Evolutionary conservation across 2,329 filamentous ascomycete species (phyloP).

Genomic region (Cadophora sp.): DNA sequence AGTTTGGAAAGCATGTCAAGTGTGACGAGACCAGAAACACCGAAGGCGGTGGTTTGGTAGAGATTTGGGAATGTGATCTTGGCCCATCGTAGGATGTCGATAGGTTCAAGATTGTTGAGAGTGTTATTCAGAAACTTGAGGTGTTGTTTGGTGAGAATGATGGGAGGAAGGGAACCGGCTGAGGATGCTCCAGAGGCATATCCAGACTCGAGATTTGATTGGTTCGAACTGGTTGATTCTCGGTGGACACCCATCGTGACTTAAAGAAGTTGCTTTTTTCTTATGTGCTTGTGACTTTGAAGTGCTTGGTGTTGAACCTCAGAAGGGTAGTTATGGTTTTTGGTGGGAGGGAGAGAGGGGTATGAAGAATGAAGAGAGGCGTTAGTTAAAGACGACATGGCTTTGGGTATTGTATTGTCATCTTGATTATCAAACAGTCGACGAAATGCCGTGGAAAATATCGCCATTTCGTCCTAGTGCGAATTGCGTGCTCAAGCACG

Average conservation of each 20-base stretch:
- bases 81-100: conserved; percentile 93
- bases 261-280: background rate
- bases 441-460: too few species aligned
- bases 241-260: conserved; percentile 39
- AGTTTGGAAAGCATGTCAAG: conserved; percentile 87
- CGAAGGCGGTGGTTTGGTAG: conserved; percentile 86
- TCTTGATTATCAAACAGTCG: conserved; percentile 9
- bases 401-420: conserved; percentile 3
- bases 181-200: conserved; percentile 74
- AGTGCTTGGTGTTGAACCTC: background rate
- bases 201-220: conserved; percentile 74
- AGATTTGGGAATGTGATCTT: conserved; percentile 88
- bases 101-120: conserved; percentile 83
- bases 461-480: too few species aligned
- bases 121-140: conserved; percentile 90
- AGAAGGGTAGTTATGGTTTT: background rate
- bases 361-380: background rate
- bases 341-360: background rate
- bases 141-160: conserved; percentile 87
- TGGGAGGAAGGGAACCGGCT: conserved; percentile 69
- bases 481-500: background rate
- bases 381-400: conserved; percentile 3
- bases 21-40: conserved; percentile 80
- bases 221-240: conserved; percentile 46
- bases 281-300: background rate